Evolutionary conservation across 1,284 basidiomycete genomes (phyloP), one percentile per base, ranked within the genome.

Genomic region (Trametes hirsuta): DNA sequence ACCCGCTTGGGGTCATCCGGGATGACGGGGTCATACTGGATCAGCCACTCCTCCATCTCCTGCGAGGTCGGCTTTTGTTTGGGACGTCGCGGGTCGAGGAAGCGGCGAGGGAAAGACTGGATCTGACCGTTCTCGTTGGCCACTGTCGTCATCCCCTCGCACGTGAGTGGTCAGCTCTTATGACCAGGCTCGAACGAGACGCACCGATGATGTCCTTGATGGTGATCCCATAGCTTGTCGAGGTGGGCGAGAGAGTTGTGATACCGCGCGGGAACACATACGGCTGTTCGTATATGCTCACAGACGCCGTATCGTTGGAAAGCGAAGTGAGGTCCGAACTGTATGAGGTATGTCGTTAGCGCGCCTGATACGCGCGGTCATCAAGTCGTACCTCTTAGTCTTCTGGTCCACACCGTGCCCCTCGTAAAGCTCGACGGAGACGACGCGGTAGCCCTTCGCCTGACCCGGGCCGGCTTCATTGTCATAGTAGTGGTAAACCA

Each of bases 361-460:
- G 57, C 34, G 37, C 47, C 24, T 25, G 21, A 44, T n/a, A 55
- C 52, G 35, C 14, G 4, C 12, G 4, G 9, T 12, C 12, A n/a
- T 6, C 41, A 51, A 25, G 51, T 40, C n/a, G 68, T 77, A 91
- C 93, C 91, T 94, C 56, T 77, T 77, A 2, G 79, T 88, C 72
- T 90, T 90, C 30, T 88, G 82, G 69, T 91, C 87, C 1, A 81
- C 72, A 2, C 75, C 76, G 18, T 72, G 67, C 0, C 91, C 90
- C 71, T 97, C 94, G 75, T 94, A 98, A 55, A 98, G 77, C 76
- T 98, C 95, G 1, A 95, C 88, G 8, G 85, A 89, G 3, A 94
- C 87, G 42, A 94, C 75, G 53, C 85, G 81, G 71, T 87, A 85
- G 0, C 91, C 88, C 70, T 90, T 91, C 3, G 83, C 78, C 66